Percentiles rank a stretch among this genome's conserved stretches.
These are phyloP conservation scores for Westerdykella ornata DNA, from an alignment of 2,329 filamentous ascomycete species.

Conservation along the genomic window DNA sequence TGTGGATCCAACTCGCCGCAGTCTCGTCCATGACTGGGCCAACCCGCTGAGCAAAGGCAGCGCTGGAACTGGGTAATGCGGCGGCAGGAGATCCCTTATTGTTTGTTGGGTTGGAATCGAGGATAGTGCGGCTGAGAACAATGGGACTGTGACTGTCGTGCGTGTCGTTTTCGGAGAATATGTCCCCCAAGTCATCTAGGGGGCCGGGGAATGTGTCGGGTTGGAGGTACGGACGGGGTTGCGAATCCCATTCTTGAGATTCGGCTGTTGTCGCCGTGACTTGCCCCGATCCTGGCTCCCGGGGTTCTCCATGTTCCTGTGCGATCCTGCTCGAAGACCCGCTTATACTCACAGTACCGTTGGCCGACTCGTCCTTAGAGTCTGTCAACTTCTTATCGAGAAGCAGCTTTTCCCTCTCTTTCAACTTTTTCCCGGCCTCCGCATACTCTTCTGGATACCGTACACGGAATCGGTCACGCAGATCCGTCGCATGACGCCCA, in stretches of 20 bases:
- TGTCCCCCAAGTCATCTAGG: conserved; percentile 16
- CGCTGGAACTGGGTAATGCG: no score
- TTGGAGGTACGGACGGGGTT: conserved; percentile 6
- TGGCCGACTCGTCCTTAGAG: no score
- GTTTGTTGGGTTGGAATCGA: conserved; percentile 18
- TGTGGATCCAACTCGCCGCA: no score
- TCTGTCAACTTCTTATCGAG: no score
- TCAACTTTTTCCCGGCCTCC: conserved; percentile 41
- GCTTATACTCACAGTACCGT: no score
- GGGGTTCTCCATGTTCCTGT: no score
- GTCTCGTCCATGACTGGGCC: no score
- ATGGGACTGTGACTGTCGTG: conserved; percentile 24
- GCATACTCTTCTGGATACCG: conserved; percentile 53
- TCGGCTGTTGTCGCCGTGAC: neutral
- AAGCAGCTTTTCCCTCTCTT: conserved; percentile 4
- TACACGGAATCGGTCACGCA: conserved; percentile 57
- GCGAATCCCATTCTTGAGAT: neutral
- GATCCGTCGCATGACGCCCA: conserved; percentile 49
- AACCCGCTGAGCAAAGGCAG: no score
- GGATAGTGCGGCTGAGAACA: conserved; percentile 34
- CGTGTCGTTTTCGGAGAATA: conserved; percentile 17
- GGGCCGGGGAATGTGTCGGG: conserved; percentile 14
- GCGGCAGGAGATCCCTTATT: no score
- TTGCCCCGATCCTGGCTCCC: no score
- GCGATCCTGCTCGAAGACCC: no score